Conservation (phyloP, 306 rosid species). For the Dryas alaskensis region DNA sequence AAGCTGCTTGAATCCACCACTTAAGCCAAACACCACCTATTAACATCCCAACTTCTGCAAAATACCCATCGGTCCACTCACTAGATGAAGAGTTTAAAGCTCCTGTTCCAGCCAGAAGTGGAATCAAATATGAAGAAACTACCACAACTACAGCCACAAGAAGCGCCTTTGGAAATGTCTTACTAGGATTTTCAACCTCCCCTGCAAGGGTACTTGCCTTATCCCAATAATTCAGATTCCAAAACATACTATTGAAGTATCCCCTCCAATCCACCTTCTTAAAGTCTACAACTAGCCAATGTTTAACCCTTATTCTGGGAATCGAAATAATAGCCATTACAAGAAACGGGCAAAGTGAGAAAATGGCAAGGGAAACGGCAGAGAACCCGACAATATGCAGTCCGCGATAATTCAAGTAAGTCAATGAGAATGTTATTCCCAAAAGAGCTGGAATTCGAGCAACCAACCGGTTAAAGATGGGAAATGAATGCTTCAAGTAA, state of each 20-base stretch:
- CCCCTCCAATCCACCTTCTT: conserved; percentile 63
- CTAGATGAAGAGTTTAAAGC: conserved; percentile 50
- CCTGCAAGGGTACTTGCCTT: conserved; percentile 93
- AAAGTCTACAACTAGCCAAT: conserved; percentile 59
- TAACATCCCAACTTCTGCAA: conserved; percentile 70
- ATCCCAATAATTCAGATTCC: conserved; percentile 96
- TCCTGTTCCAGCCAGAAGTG: conserved; percentile 87
- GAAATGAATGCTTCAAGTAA: conserved; percentile 73
- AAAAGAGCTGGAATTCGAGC: conserved; percentile 76
- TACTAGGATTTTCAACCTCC: conserved; percentile 76
- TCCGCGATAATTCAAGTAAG: conserved; percentile 80
- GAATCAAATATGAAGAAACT: conserved; percentile 72
- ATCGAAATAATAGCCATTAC: conserved; percentile 63
- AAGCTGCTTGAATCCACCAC: conserved; percentile 84
- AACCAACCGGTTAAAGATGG: conserved; percentile 41
- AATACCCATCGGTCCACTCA: conserved; percentile 88
- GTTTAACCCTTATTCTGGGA: conserved; percentile 50
- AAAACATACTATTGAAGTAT: conserved; percentile 78
- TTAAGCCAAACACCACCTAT: conserved; percentile 95
- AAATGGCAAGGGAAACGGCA: conserved; percentile 66
- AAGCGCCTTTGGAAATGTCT: conserved; percentile 80
- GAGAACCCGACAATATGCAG: conserved; percentile 83
- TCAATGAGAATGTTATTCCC: conserved; percentile 57
- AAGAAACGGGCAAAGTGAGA: conserved; percentile 73
- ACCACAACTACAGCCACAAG: conserved; percentile 76